Base-by-base conservation (phyloP, 2,329 filamentous ascomycete species). In the Ophiostoma sp. region DNA sequence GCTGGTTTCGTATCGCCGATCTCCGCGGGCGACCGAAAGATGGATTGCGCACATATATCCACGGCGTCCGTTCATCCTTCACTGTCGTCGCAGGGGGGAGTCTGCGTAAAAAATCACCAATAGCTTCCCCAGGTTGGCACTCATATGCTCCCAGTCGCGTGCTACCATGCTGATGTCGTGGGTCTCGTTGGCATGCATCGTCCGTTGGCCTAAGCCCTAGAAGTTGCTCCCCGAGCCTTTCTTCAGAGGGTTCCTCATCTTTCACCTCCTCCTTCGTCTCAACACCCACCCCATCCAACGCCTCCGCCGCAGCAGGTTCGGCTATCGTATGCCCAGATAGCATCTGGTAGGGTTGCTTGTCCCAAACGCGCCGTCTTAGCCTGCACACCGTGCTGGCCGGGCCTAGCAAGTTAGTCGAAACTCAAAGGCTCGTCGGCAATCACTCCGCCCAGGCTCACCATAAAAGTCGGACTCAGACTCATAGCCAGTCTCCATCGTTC, bases 1-100 rank as follows among this genome's bases (percentile, higher is more conserved):
- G 69, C 69, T 80, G 78, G 67, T 76, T 79, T 47, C 76, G 71
- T 5, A 76, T 75, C 41, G 74, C 72, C 7, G 69, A 70, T 69
- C 60, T 63, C 5, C 60, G 38, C 40, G 38, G 63, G 9, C 63
- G 63, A 5, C 5, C 77, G 76, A 3, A 75, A 74, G 70, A 79
- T 80, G 89, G 89, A 75, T 92, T 92, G 66, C 83, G 84, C 58
- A 90, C 84, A 79, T 84, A 92, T 64, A 96, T 91, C 89, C 91
- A 95, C 0, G 84, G 83, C 2, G 83, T 81, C 0, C 78, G 72
- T 0, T 74, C 74, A 0, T 76, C 77, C 3, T 78, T 75, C 2
- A 80, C 76, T 0, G 87, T 90, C 1, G 83, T 88, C 3, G 83
- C 82, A 0, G 92, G 90, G 0, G 89, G 89, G 0, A 93, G 80